Conservation (phyloP, 257 asterid species). For the Solanum sejunctum region DNA sequence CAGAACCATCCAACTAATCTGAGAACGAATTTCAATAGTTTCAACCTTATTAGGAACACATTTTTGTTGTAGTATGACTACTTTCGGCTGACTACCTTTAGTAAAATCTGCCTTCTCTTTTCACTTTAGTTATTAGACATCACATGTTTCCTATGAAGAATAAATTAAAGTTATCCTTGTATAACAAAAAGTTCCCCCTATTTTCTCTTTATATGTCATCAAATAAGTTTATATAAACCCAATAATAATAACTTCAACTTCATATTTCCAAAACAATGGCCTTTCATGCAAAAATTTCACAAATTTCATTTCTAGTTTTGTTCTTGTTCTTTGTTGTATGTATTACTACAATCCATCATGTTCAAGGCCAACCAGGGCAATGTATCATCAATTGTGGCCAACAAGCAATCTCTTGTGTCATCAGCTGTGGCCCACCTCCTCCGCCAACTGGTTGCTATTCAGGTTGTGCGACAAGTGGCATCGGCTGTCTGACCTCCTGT, state of each 20-base stretch:
- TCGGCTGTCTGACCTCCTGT: neutral
- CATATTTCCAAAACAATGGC: neutral
- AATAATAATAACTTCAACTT: neutral
- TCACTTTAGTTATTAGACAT: neutral
- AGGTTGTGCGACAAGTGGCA: neutral
- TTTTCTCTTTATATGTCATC: neutral
- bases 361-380: neutral
- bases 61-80: too few species aligned
- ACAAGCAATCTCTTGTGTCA: neutral
- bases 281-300: neutral
- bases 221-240: neutral
- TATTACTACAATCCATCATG: neutral
- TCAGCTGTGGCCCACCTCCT: neutral
- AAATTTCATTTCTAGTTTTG: neutral
- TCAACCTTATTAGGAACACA: too few species aligned
- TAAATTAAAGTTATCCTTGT: neutral
- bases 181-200: neutral
- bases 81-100: too few species aligned
- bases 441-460: neutral
- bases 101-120: neutral
- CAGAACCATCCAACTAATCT: too few species aligned
- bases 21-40: too few species aligned
- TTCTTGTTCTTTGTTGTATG: neutral
- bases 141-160: neutral
- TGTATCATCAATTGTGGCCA: neutral